Percentiles rank a stretch among this genome's conserved stretches.
Conservation (phyloP, 1,284 basidiomycete genomes). For the Grifola frondosa region DNA sequence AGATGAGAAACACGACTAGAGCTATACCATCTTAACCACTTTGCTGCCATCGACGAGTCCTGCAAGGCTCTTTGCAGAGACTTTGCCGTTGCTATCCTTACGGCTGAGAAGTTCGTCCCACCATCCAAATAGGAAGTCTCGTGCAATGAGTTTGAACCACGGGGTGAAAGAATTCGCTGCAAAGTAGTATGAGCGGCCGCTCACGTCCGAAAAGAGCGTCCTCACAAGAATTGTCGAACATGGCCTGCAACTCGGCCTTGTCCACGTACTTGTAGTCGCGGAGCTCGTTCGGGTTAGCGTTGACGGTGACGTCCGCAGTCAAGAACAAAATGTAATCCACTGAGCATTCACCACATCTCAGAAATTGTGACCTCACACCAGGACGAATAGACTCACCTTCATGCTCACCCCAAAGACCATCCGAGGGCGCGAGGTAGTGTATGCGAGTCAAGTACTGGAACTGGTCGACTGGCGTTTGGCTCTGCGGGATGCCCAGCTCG, state of each 20-base stretch:
- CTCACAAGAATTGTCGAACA: slow-evolving; percentile 83
- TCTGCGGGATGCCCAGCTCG: slow-evolving; percentile 89
- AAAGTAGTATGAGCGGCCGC: slow-evolving; percentile 9
- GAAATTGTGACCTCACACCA: slow-evolving; percentile 5
- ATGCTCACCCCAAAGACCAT: slow-evolving; percentile 97
- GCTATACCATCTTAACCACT: slow-evolving; percentile 76
- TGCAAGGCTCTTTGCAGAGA: slow-evolving; percentile 66
- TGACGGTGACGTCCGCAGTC: slow-evolving; percentile 85
- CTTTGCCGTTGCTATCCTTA: slow-evolving; percentile 56
- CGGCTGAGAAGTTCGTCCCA: slow-evolving; percentile 87
- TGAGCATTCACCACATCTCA: slow-evolving; percentile 34
- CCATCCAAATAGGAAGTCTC: slow-evolving; percentile 97
- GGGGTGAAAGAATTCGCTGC: slow-evolving; percentile 91
- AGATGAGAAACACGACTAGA: background rate
- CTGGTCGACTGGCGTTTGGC: slow-evolving; percentile 77
- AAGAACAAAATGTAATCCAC: slow-evolving; percentile 99
- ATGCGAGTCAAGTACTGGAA: slow-evolving; percentile 97
- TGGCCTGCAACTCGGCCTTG: slow-evolving; percentile 83
- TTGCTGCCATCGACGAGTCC: slow-evolving; percentile 72
- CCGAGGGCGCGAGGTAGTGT: slow-evolving; percentile 94
- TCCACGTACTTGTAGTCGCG: slow-evolving; percentile 90
- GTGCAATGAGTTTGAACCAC: slow-evolving; percentile 98
- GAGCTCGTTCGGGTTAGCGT: slow-evolving; percentile 90
- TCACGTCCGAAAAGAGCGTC: background rate
- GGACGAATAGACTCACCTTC: slow-evolving; percentile 67